Base-by-base conservation (phyloP, 148 eudicot genomes). In the Chenopodium album region DNA sequence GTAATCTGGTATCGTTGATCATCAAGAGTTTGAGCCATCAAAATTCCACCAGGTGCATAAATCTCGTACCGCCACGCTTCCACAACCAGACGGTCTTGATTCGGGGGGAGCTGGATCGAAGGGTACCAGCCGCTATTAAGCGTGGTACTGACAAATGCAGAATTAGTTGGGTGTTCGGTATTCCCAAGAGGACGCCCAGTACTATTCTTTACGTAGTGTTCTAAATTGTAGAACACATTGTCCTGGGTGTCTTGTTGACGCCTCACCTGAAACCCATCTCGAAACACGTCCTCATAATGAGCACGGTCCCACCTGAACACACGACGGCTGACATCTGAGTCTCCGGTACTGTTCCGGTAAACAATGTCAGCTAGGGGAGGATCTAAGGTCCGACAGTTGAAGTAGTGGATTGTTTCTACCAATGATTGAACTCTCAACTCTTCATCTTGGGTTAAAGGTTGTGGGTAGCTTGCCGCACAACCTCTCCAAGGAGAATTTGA, bases 41-140 rank as follows among this genome's bases (percentile, higher is more conserved):
- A 77, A 77, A 82, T 77, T n/a, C 84, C 84, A 46, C 84, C 80
- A 2, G 84, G 84, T 32, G 84, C 81, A 29, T 82, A 82, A 28
- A 71, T 77, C 73, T 82, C 85, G 50, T 82, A 82, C 4, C 85
- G 76, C 74, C 75, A 82, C 13, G 71, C 81, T 46, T 59, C 64
- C 6, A 23, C 37, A 3, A 54, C 56, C 0, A 62, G 9, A 10
- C 17, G 41, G 2, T 75, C 17, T 37, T 60, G 17, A 60, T 65
- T 73, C 32, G 20, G 29, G 48, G 22, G 11, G 9, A 8, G 54
- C 64, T 22, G 50, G 34, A 79, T 34, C 29, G 79, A 44, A 63
- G 85, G 85, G 63, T 29, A 7, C 78, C 81, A 78, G n/a, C 19
- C 81, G 32, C 71, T 83, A 47, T n/a, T 20, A 46, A 78, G 74